These are phyloP conservation scores for Taphrina wiesneri DNA, from an alignment of 1,139 yeast species.

Conservation along the genomic window DNA sequence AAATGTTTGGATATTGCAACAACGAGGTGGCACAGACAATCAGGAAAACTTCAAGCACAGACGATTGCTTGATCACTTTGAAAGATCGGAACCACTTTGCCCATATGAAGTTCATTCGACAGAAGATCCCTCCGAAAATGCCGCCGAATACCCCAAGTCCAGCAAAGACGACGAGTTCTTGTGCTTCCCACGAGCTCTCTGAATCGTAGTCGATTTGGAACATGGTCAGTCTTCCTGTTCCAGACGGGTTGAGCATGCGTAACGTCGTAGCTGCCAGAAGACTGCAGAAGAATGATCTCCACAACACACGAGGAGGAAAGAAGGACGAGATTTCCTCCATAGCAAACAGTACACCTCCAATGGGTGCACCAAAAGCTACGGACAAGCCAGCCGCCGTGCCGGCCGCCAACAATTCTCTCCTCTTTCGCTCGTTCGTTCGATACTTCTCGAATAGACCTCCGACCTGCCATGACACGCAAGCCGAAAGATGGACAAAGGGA, in stretches of 20 bases:
- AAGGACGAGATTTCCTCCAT: constrained; percentile 66
- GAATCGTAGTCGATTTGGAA: constrained; percentile 56
- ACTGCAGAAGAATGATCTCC: constrained; percentile 63
- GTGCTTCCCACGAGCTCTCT: constrained; percentile 56
- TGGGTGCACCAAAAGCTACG: constrained; percentile 67
- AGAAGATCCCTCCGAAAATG: constrained; percentile 57
- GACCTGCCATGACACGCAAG: constrained; percentile 64
- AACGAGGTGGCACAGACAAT: constrained; percentile 56
- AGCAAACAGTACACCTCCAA: constrained; percentile 67
- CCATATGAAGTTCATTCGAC: constrained; percentile 54
- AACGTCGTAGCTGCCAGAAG: constrained; percentile 59
- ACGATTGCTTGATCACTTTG: constrained; percentile 49
- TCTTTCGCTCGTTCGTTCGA: constrained; percentile 55
- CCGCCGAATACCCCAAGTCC: constrained; percentile 62
- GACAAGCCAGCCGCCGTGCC: constrained; percentile 72
- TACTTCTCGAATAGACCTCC: constrained; percentile 57
- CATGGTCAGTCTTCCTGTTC: constrained; percentile 62
- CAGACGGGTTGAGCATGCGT: constrained; percentile 62
- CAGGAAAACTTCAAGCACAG: constrained; percentile 54
- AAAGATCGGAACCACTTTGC: constrained; percentile 56
- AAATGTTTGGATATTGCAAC: constrained; percentile 56
- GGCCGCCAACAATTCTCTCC: constrained; percentile 63
- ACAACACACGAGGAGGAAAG: constrained; percentile 59
- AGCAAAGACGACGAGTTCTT: constrained; percentile 55
- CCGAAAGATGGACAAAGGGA: constrained; percentile 70